phyloP scores from a whole-genome alignment of 371 early-diverging fungal species.

The Mortierella sp. region DNA sequence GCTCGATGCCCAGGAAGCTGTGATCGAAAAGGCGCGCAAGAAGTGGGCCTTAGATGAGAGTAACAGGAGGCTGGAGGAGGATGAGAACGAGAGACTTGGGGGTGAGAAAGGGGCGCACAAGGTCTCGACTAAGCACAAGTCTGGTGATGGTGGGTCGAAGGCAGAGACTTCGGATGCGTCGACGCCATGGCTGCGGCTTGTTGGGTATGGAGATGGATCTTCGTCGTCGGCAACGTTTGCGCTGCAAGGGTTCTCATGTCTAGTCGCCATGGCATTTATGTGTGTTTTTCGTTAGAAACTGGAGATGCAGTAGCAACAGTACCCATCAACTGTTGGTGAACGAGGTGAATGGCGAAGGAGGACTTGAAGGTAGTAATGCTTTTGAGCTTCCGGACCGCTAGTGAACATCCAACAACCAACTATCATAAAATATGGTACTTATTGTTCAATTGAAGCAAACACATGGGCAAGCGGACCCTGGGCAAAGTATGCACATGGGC shows the following conservation, averaged over 20 bases:
- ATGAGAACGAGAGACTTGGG: background rate
- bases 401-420: background rate
- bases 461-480: background rate
- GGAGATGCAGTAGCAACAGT: background rate
- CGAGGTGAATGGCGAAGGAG: background rate
- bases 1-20: conserved; percentile 18
- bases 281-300: conserved; percentile 33
- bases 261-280: conserved; percentile 22
- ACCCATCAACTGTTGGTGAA: background rate
- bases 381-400: background rate
- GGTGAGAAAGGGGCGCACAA: background rate
- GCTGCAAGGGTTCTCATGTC: conserved; percentile 28
- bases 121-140: background rate
- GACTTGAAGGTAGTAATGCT: background rate
- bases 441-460: background rate
- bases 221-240: conserved; percentile 7
- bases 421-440: background rate
- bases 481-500: background rate
- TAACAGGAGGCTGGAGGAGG: conserved; percentile 10
- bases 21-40: conserved; percentile 25
- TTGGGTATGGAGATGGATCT: background rate
- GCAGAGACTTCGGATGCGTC: background rate
- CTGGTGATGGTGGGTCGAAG: background rate
- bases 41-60: conserved; percentile 19
- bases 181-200: background rate